Base-by-base conservation (phyloP, 176 grass and related monocot species). In the Eremochloa ophiuroides region DNA sequence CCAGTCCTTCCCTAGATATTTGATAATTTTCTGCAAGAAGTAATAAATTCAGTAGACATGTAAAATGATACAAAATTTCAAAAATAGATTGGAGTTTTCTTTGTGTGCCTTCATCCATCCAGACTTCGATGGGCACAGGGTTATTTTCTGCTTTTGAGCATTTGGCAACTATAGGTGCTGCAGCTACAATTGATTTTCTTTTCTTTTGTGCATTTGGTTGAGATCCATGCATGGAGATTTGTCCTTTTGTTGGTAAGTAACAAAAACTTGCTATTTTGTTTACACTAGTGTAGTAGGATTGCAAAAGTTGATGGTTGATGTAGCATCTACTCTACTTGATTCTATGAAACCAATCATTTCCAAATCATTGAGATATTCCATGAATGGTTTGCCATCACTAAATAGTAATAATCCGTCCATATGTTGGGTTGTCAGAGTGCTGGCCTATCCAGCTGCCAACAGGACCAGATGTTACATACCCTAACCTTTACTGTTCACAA, bases 21-120 rank as follows among this genome's bases (percentile, higher is more conserved):
- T 22, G 27, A 84, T 37, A 84, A 98, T 89, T 95, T 95, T 85
- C 95, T 98, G 90, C 67, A 86, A 83, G 38, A 86, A 82, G 29
- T 58, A 71, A 48, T 60, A 62, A 51, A 81, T 51, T 43, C 35
- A 76, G 72, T 65, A 80, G 71, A 66, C n/a, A 79, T 62, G 33
- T 65, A 66, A 63, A 62, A 76, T 56, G 3, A 77, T 80, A n/a
- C 22, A 9, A 27, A 74, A 83, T 31, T 15, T 31, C 59, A 84
- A 18, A 79, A 2, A 10, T 62, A 30, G 27, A 62, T 15, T 15
- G 4, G 15, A 63, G 2, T 31, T 66, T 35, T 66, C 63, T 37
- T 34, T 22, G 31, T 35, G 60, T 35, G 14, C 12, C 31, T 66
- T 20, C 31, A 35, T 66, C 62, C 31, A 65, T 3, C 1, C n/a